Base-by-base conservation (phyloP, 768 basidiomycete species). In the Pulveroboletus sp. region DNA sequence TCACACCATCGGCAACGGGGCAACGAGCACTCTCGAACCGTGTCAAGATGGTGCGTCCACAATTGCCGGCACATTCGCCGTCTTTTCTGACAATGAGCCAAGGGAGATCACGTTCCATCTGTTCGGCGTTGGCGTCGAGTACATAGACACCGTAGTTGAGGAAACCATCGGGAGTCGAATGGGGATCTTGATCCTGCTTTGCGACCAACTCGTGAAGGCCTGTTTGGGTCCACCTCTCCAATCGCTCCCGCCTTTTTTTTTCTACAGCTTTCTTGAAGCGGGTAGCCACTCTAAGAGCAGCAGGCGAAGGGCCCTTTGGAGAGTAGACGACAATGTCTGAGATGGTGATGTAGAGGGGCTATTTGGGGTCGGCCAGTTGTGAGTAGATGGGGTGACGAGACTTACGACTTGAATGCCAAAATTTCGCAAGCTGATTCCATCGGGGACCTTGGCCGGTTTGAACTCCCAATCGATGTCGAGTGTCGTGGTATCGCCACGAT, bases 271-370 rank as follows among this genome's bases (percentile, higher is more conserved):
- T 69, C 53, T 75, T 77, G 60, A 90, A 87, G 29, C 82, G 75
- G 43, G 80, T 74, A 0, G 88, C 88, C 29, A 88, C 74, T 20
- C 75, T 69, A 36, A 82, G 60, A 1, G 85, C 79, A n/a, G 73
- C 61, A 20, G 76, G 73, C 8, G 74, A 71, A 31, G 69, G 62
- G 11, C 90, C 89, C 61, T 56, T 76, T 8, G 89, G 89, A 13
- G 89, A 91, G 68, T 94, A 94, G 23, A 95, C 72, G 53, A 94
- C 84, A 32, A 95, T 82, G 59, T 95, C 93, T 38, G 90, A 91
- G n/a, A 95, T 73, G 7, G 90, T 86, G 2, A 86, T 84, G 58
- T 90, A 91, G 49, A 94, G 87, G 37, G 88, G 82, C 90, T 90
- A 24, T 12, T 41, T 29, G 51, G 41, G n/a, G 50, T 64, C 40